Evolutionary conservation across 2,329 filamentous ascomycete species (phyloP), one percentile per base, ranked within the genome.

Genomic region (Bipolaris sorokiniana): DNA sequence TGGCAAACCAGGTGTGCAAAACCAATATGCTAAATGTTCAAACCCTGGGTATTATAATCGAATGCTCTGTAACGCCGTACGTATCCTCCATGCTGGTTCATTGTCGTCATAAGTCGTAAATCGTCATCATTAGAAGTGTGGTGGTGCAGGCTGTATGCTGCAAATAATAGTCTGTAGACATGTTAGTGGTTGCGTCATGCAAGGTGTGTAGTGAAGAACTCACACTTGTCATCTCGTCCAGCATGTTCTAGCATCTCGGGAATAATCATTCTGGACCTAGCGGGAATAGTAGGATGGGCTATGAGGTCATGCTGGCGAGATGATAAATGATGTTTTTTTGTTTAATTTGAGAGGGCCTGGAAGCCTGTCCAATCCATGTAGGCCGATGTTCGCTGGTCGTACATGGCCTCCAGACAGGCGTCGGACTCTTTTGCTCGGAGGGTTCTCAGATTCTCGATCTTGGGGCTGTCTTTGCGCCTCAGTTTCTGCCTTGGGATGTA

Each of bases 371-470:
- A 72, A 22, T 65, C 64, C 42, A 76, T 48, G 48, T 76, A 75
- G 26, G 64, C 66, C 10, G 61, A 65, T 16, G 71, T 65, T 58
- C 67, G 68, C 33, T 68, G 62, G 48, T 76, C 69, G 50, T 70
- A 76, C 5, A 67, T 56, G 22, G 50, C 59, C 58, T 73, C 70
- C 56, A 77, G 54, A 51, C 70, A 73, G 9, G 69, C 68, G 13
- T 76, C 75, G 3, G 69, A 73, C 33, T 74, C 70, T 51, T 72
- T 75, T 6, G 65, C 70, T 51, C 75, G 54, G 18, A 77, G 48
- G 26, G 66, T 65, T 26, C 75, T 69, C 42, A 77, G 50, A 0
- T 65, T 72, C 31, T 73, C 70, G 33, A 61, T 51, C 52, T 62
- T 68, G 2, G 74, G 74, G 11, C 56, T 61, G 28, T 62, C 65